These are phyloP conservation scores for Trametes meyenii DNA, from an alignment of 768 basidiomycete species.

Conservation along the genomic window DNA sequence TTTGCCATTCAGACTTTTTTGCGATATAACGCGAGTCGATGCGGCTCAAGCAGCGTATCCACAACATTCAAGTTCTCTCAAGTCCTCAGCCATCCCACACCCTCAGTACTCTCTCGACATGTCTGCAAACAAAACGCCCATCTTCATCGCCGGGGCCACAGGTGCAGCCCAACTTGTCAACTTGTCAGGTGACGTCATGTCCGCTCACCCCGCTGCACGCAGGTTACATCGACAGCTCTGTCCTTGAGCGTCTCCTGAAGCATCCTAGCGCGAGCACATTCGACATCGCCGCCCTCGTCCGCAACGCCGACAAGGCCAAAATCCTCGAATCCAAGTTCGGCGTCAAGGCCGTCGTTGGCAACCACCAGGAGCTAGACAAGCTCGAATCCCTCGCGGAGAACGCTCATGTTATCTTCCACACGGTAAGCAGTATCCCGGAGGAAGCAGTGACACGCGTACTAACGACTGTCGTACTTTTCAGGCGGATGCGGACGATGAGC, in stretches of 20 bases:
- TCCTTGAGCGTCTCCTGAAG: slow-evolving; percentile 49
- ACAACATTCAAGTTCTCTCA: no score
- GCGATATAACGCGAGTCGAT: no score
- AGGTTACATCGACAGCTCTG: slow-evolving; percentile 62
- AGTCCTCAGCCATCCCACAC: not conserved
- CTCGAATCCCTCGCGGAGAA: slow-evolving; percentile 43
- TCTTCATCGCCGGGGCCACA: slow-evolving; percentile 51
- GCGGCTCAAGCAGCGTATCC: no score
- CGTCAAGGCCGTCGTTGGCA: slow-evolving; percentile 27
- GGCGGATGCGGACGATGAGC: slow-evolving; percentile 52
- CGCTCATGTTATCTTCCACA: slow-evolving; percentile 43
- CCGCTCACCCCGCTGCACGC: not conserved
- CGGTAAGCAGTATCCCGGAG: slow-evolving; percentile 10
- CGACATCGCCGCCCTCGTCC: slow-evolving; percentile 49
- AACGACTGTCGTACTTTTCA: slow-evolving; percentile 14
- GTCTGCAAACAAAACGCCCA: slow-evolving; percentile 31
- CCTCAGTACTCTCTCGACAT: no score
- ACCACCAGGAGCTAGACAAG: slow-evolving; percentile 38
- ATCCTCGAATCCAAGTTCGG: slow-evolving; percentile 27
- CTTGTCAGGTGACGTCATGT: not conserved
- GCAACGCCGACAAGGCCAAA: slow-evolving; percentile 43
- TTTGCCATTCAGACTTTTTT: no score
- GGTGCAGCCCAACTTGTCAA: slow-evolving; percentile 36
- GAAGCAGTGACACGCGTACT: not conserved
- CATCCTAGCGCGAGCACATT: slow-evolving; percentile 47